Evolutionary conservation across 768 basidiomycete species (phyloP), one percentile per base, ranked within the genome.

Genomic region (Naganishia onofrii): DNA sequence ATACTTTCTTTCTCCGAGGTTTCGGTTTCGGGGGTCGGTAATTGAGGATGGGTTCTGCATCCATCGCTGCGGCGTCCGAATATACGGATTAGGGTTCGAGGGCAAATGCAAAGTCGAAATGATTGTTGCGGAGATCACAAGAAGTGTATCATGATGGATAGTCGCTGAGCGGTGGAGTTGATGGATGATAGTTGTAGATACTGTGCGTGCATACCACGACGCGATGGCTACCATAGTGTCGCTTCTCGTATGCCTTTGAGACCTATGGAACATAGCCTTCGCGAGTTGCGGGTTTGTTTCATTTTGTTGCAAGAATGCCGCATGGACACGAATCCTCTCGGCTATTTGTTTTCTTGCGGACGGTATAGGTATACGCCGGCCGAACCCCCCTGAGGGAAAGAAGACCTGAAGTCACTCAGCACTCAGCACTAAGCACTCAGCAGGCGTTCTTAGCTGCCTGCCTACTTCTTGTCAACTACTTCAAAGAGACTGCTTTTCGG

Each of bases 11-110:
- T 23, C 57, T 23, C n/a, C 34, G 32, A 21, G 32, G 31, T 36
- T 58, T 58, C 23, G 31, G 57, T 58, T 58, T 34, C 15, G 32
- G 21, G 23, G 57, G 32, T 10, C 57, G 57, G n/a, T 58, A 58
- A 5, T 32, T 58, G 17, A 58, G 57, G 17, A 58, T 34, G 19
- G 34, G 57, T 15, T 58, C 57, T 23, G 21, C 32, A 10, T 58
- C 57, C 34, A 19, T 31, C 34, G 42, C 32, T 12, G 2, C n/a
- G 57, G 57, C 19, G 32, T 32, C 28, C 42, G 42, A 42, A 42
- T 42, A 15, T 42, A 8, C 42, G 34, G 32, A 13, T 12, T 8
- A 13, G 34, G 34, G 2, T 32, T 34, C 6, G 57, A 23, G 31
- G 15, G 3, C n/a, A 6, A 38, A 21, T 58, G 19, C 29, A 38